Conservation (phyloP, 2,329 filamentous ascomycete species). For the Ophiostoma angusticollis region DNA sequence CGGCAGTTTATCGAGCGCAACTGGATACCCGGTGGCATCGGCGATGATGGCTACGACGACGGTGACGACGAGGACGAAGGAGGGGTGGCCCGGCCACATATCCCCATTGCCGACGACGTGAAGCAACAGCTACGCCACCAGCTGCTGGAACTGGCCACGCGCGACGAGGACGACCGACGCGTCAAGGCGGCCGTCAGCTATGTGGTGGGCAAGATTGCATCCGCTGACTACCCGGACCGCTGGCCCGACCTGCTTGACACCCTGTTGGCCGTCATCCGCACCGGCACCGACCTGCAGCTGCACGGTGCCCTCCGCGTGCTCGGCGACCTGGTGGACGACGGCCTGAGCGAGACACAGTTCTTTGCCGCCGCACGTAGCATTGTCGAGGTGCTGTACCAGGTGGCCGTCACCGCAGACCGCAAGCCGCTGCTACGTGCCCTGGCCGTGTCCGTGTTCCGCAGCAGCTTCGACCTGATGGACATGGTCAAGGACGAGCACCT, state of each 20-base stretch:
- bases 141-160: constrained; percentile 66
- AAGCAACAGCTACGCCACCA: constrained; percentile 61
- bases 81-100: constrained; percentile 24
- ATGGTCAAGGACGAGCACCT: constrained; percentile 94
- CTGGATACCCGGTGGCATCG: constrained; percentile 68
- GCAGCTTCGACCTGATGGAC: constrained; percentile 88
- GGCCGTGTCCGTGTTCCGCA: constrained; percentile 79
- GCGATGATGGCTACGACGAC: constrained; percentile 59
- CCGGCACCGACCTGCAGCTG: constrained; percentile 64
- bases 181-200: constrained; percentile 73
- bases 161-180: constrained; percentile 63
- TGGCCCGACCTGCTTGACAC: constrained; percentile 84
- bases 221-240: constrained; percentile 81
- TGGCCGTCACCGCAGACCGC: constrained; percentile 62
- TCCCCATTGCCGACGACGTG: constrained; percentile 58
- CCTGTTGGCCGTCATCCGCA: constrained; percentile 64
- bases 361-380: constrained; percentile 80
- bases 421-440: constrained; percentile 69
- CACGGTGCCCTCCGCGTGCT: constrained; percentile 85
- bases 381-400: constrained; percentile 68
- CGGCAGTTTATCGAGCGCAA: constrained; percentile 73
- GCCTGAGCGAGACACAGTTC: constrained; percentile 88
- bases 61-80: constrained; percentile 50
- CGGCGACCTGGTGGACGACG: constrained; percentile 81
- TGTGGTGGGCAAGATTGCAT: constrained; percentile 86